Conservation (phyloP, 768 basidiomycete genomes). For the Hygrophoropsis aurantiaca region DNA sequence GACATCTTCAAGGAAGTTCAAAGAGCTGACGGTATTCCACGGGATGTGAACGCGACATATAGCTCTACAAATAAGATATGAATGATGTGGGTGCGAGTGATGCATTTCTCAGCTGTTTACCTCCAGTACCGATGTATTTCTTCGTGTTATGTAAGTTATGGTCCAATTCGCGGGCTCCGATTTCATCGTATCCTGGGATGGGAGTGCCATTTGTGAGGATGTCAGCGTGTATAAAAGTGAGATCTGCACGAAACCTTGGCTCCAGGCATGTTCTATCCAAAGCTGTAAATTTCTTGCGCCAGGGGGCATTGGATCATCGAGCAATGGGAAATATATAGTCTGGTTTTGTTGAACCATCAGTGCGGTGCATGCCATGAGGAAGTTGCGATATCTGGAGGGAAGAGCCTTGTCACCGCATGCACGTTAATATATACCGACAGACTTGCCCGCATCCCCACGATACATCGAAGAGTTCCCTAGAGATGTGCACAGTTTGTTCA, state of each 20-base stretch:
- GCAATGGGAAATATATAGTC: slow-evolving; percentile 57
- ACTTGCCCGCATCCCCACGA: slow-evolving; percentile 75
- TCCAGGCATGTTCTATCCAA: slow-evolving; percentile 86
- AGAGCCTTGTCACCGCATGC: neutral
- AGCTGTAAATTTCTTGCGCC: slow-evolving; percentile 72
- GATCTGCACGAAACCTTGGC: slow-evolving; percentile 49
- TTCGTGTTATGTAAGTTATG: slow-evolving; percentile 50
- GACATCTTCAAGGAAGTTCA: slow-evolving; percentile 1
- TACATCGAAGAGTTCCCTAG: slow-evolving; percentile 57
- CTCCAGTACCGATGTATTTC: slow-evolving; percentile 83
- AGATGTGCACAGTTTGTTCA: slow-evolving; percentile 59
- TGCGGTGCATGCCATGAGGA: slow-evolving; percentile 72
- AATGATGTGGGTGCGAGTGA: slow-evolving; percentile 2
- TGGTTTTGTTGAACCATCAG: slow-evolving; percentile 68
- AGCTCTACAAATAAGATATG: slow-evolving; percentile 49
- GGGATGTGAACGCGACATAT: slow-evolving; percentile 73
- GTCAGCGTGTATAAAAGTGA: no score
- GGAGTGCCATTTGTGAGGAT: neutral
- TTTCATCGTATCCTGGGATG: slow-evolving; percentile 62
- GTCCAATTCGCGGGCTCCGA: slow-evolving; percentile 64
- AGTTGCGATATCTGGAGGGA: slow-evolving; percentile 71
- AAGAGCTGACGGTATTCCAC: slow-evolving; percentile 75
- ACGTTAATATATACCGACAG: slow-evolving; percentile 7
- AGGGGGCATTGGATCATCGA: slow-evolving; percentile 60
- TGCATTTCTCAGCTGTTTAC: slow-evolving; percentile 34